These are phyloP conservation scores for Paraconiothyrium sp. DNA, from an alignment of 2,329 filamentous ascomycete species.

Conservation along the genomic window DNA sequence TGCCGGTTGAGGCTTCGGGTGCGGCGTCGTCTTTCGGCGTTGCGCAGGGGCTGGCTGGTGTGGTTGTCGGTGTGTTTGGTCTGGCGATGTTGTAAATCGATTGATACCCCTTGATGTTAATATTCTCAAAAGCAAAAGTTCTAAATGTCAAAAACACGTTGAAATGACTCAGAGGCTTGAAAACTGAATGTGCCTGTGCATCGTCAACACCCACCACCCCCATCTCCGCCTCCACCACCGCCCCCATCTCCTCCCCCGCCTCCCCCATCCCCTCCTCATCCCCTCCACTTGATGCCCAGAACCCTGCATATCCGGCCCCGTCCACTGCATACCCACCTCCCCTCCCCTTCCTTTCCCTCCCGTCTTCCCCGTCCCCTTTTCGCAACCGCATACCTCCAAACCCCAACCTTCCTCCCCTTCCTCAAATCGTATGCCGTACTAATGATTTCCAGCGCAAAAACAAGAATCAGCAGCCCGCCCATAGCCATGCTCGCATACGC, in stretches of 20 bases:
- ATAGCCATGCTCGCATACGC: slow-evolving; percentile 5
- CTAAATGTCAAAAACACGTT: not conserved
- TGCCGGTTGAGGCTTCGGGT: slow-evolving; percentile 22
- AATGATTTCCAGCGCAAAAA: not conserved
- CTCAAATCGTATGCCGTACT: not conserved
- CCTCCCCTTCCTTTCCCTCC: not conserved
- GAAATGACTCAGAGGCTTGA: no score
- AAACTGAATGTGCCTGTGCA: not conserved
- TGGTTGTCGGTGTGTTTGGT: slow-evolving; percentile 28
- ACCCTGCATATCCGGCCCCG: not conserved
- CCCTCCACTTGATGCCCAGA: not conserved
- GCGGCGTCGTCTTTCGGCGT: slow-evolving; percentile 23
- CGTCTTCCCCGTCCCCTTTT: not conserved
- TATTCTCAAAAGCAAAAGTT: not conserved
- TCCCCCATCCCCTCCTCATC: not conserved
- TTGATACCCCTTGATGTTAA: not conserved
- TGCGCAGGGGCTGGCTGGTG: slow-evolving; percentile 18
- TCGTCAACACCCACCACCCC: slow-evolving; percentile 7
- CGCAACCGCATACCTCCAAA: slow-evolving; percentile 9
- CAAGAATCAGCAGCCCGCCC: not conserved
- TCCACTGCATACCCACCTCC: slow-evolving; percentile 1
- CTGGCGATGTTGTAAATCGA: slow-evolving; percentile 28
- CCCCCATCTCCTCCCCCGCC: slow-evolving; percentile 11
- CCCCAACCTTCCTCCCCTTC: slow-evolving; percentile 3
- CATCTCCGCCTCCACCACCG: slow-evolving; percentile 11